Base-by-base conservation (phyloP, 495 filamentous ascomycete genomes). In the Aspergillus leporis region DNA sequence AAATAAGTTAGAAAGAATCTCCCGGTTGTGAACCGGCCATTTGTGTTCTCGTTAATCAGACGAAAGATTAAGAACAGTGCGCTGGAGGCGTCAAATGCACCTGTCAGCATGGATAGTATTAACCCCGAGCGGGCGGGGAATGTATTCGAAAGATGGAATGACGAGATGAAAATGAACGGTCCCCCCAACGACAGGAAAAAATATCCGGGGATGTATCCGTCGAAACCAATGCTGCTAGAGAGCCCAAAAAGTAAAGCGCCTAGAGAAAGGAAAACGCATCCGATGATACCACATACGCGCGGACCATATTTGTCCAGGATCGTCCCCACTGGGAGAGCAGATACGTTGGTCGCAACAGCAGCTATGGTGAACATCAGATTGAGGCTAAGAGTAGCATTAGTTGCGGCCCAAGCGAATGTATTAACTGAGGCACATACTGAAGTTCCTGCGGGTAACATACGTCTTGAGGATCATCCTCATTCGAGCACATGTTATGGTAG, bases 351-450 rank as follows among this genome's bases (percentile, higher is more conserved):
- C 5, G 83, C 87, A 18, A 96, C 92, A 14, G 91, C 92, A n/a
- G 91, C 92, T 36, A 90, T 81, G 31, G 92, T 96, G 78, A 97
- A 96, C 92, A 97, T 96, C 58, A 96, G 73, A 70, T 97, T 97
- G 49, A 96, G 79, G 49, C 78, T 79, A 47, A 1, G 34, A 10
- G n/a, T 47, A 47, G 43, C 19, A 21, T 45, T 14, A 52, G 57
- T 60, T 41, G n/a, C 4, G 13, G 14, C 3, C 8, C 31, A 10
- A 18, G 13, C 9, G 8, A 5, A 8, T n/a, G 12, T 31, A 18
- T 6, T 2, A 16, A 34, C 16, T 56, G 28, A 14, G 21, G 41
- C 21, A 55, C 71, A 13, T 70, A 85, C 80, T 87, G 83, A 49
- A 96, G 86, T 69, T 96, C 92, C 68, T 91, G 88, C 45, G 81